A percentile compares a stretch with the other conserved stretches of the same genome.
Evolutionary conservation across 441 rosid genomes (phyloP).

Genomic region (Brassica hybrid): DNA sequence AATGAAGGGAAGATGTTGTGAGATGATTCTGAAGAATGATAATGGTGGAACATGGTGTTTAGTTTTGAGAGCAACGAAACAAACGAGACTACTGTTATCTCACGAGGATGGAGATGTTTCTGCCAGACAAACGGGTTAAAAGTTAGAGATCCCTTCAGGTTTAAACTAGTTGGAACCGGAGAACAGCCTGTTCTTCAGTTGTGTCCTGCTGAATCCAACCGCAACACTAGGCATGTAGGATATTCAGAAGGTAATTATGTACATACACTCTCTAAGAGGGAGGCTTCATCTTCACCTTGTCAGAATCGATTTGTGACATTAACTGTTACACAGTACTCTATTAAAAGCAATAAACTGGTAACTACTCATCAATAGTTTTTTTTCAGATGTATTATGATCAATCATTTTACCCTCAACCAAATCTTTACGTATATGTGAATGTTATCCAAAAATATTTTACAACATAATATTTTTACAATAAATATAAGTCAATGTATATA

Average conservation of each 20-base stretch:
- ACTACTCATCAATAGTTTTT: not conserved
- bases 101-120: constrained; percentile 33
- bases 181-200: constrained; percentile 17
- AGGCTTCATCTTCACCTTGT: constrained; percentile 22
- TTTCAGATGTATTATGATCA: not conserved
- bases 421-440: no score
- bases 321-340: constrained; percentile 7
- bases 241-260: constrained; percentile 15
- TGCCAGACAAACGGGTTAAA: constrained; percentile 25
- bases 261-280: not conserved
- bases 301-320: constrained; percentile 31
- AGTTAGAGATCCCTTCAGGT: constrained; percentile 26
- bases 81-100: not conserved
- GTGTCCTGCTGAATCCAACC: constrained; percentile 12
- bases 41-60: constrained; percentile 23
- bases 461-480: no score
- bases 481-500: no score
- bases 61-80: constrained; percentile 9
- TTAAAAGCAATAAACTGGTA: constrained; percentile 17
- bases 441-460: no score
- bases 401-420: no score
- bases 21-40: constrained; percentile 32
- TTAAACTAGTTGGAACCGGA: constrained; percentile 27
- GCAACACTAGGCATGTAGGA: not conserved
- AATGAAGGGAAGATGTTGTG: constrained; percentile 4